Evolutionary conservation across 2,329 filamentous ascomycete genomes (phyloP), one percentile per base, ranked within the genome.

Genomic region (Diaporthe sp.): DNA sequence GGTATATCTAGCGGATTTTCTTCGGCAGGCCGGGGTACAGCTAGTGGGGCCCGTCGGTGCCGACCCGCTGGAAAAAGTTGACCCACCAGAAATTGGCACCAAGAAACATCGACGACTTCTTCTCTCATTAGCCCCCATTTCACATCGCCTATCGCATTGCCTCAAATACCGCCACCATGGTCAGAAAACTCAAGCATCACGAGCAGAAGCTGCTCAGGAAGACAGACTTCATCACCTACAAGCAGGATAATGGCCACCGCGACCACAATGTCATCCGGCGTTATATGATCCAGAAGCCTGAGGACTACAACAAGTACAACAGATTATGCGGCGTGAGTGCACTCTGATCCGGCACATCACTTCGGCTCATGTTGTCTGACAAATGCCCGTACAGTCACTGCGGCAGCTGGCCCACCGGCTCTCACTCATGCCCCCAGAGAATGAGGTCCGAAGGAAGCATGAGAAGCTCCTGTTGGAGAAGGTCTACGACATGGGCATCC

Each of bases 141-240:
- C 42, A 34, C 31, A 57, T 47, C 39, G 25, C 25, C 39, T 6
- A 51, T 22, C 31, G 20, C 17, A 22, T 25, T 37, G 34, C 42
- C 22, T 17, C 63, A 70, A 57, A 57, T 71, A 37, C 55, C 49
- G 76, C 61, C 83, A 90, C 79, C 34, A 98, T 98, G 97, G 95
- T 98, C 80, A 94, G 97, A 81, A 95, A 98, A 88, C 92, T 99
- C 83, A 98, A 98, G 87, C 92, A 98, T 86, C 96, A 98, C 86
- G 97, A 99, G 92, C 92, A 97, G 84, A 97, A 97, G 90, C 94
- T 98, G 83, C 91, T 98, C 81, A 96, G 96, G 83, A 91, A 91
- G 85, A 95, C 97, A 85, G 96, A 99, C 87, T 98, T 99, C 86
- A 93, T 96, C 84, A 97, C 94, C 82, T 98, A 96, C 89, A 97